A percentile compares a stretch with the other conserved stretches of the same genome.
phyloP scores from a whole-genome alignment of 805 yeast genomes.

The Candida golubevii region DNA sequence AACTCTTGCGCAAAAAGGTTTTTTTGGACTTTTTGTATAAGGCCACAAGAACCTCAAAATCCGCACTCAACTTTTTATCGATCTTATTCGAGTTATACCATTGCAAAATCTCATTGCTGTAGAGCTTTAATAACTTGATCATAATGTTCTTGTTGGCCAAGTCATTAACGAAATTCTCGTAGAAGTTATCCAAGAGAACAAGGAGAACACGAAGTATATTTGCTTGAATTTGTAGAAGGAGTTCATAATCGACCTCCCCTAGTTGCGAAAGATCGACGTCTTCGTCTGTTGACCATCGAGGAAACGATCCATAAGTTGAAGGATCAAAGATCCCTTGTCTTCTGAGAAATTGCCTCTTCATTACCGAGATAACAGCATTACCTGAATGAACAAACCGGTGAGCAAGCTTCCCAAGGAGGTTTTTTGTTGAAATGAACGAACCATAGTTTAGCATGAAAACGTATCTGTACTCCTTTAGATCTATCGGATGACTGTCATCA shows the following conservation, averaged over 20 bases:
- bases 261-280: constrained; percentile 34
- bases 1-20: constrained; percentile 63
- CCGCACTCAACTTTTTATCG: constrained; percentile 28
- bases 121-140: constrained; percentile 58
- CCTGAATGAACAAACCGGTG: constrained; percentile 41
- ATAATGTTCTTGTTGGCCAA: constrained; percentile 53
- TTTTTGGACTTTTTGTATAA: constrained; percentile 65
- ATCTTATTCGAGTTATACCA: constrained; percentile 44
- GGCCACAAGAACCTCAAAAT: constrained; percentile 37
- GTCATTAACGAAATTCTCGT: constrained; percentile 70
- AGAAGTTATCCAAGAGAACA: constrained; percentile 67
- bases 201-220: constrained; percentile 76
- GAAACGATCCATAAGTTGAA: constrained; percentile 32
- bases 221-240: constrained; percentile 72
- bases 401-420: constrained; percentile 36
- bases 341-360: constrained; percentile 28
- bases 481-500: constrained; percentile 33
- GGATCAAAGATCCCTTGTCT: constrained; percentile 13
- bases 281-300: constrained; percentile 53
- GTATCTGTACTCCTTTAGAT: constrained; percentile 37
- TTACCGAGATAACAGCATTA: constrained; percentile 41
- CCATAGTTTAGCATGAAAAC: constrained; percentile 40
- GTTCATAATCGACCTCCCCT: constrained; percentile 56
- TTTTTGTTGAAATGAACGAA: constrained; percentile 37
- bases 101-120: constrained; percentile 61